Percentiles rank a stretch among this genome's conserved stretches.
These are phyloP conservation scores for Cyberlindnera amylophila DNA, from an alignment of 805 yeast species.

Conservation along the genomic window DNA sequence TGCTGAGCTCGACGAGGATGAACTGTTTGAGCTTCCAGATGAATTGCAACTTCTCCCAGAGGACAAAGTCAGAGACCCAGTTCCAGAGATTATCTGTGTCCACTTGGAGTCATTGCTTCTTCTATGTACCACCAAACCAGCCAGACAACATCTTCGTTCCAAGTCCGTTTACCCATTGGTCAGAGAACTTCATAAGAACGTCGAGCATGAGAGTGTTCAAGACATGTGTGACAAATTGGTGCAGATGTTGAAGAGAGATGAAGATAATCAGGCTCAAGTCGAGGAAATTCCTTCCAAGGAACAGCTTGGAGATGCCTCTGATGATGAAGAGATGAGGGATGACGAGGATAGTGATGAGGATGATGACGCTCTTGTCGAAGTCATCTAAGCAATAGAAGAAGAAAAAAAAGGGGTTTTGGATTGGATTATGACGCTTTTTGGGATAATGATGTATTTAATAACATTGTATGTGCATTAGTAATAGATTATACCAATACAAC, in stretches of 20 bases:
- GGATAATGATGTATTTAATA: too few species aligned
- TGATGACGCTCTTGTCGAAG: conserved; percentile 22
- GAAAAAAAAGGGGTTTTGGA: background rate
- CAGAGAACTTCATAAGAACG: conserved; percentile 75
- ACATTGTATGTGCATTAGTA: too few species aligned
- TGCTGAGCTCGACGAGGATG: conserved; percentile 72
- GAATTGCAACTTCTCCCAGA: conserved; percentile 76
- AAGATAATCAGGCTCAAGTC: conserved; percentile 46
- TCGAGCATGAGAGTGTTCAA: conserved; percentile 43
- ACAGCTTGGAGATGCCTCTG: conserved; percentile 36
- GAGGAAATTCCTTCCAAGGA: conserved; percentile 50
- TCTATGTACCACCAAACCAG: conserved; percentile 68
- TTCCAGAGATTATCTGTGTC: conserved; percentile 55
- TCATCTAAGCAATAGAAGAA: conserved; percentile 9
- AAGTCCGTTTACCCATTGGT: conserved; percentile 82
- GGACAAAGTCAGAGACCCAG: conserved; percentile 75
- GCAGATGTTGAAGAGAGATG: conserved; percentile 91
- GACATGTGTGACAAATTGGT: conserved; percentile 83
- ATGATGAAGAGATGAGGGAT: conserved; percentile 27
- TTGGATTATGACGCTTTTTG: too few species aligned
- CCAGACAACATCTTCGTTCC: conserved; percentile 74
- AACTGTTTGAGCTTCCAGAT: conserved; percentile 82
- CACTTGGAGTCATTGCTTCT: conserved; percentile 79
- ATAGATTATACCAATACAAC: too few species aligned
- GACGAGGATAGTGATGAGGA: conserved; percentile 23